Conservation (phyloP, 192 early-diverging fungal species). For the Oehlia diaphana region DNA sequence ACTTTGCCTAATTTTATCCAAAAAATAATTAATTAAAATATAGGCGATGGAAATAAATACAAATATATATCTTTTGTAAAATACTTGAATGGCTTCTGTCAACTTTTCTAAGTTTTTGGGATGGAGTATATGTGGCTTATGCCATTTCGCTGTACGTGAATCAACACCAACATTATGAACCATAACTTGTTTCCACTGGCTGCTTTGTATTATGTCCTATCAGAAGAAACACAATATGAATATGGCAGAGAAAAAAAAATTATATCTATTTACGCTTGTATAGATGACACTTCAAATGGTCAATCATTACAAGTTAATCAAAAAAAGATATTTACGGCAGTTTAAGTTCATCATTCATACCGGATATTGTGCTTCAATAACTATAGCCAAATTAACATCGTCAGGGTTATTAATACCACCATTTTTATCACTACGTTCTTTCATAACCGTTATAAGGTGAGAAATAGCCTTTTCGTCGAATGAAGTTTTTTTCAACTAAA, state of each 20-base stretch:
- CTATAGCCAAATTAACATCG: slow-evolving; percentile 52
- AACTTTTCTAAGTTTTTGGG: slow-evolving; percentile 14
- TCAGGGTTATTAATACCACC: slow-evolving; percentile 53
- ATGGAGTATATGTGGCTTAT: background rate
- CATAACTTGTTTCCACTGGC: background rate
- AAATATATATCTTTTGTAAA: background rate
- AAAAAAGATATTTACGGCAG: background rate
- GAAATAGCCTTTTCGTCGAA: slow-evolving; percentile 6
- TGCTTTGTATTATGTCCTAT: slow-evolving; percentile 2
- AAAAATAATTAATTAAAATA: too few species aligned
- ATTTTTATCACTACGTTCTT: background rate
- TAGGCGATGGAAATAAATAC: background rate
- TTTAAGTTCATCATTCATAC: slow-evolving; percentile 1
- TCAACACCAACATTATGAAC: background rate
- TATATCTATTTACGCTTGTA: background rate
- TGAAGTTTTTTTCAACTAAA: slow-evolving; percentile 19
- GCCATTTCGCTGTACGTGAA: background rate
- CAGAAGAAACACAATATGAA: background rate
- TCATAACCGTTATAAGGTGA: background rate
- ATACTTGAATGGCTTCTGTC: slow-evolving; percentile 11
- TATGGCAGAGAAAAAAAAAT: background rate
- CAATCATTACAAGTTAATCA: background rate
- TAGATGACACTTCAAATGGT: background rate
- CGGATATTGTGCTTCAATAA: slow-evolving; percentile 41
- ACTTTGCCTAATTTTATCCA: background rate